These are phyloP conservation scores for Nitzschia sp. DNA, from an alignment of 108 stramenopile genomes.

Conservation along the genomic window DNA sequence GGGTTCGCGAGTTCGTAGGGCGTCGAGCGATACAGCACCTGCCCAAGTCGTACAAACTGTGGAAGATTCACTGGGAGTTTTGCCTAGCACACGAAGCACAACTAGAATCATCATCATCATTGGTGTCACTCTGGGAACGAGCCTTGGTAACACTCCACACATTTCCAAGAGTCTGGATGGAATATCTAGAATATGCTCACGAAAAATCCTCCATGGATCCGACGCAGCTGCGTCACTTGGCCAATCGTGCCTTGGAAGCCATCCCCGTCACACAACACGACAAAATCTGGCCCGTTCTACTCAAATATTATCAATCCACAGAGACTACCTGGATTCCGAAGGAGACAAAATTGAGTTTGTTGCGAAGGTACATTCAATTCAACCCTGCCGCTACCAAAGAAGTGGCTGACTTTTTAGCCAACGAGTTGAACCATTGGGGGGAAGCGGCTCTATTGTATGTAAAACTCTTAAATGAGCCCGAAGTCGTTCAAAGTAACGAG, in stretches of 20 bases:
- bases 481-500: slow-evolving; percentile 65
- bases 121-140: slow-evolving; percentile 65
- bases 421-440: slow-evolving; percentile 46
- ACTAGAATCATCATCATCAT: background rate
- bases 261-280: slow-evolving; percentile 94
- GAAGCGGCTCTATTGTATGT: slow-evolving; percentile 90
- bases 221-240: slow-evolving; percentile 67
- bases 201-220: slow-evolving; percentile 25
- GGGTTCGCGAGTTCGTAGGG: slow-evolving; percentile 38
- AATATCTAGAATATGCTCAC: slow-evolving; percentile 60
- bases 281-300: slow-evolving; percentile 80
- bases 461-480: slow-evolving; percentile 80
- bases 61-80: slow-evolving; percentile 87
- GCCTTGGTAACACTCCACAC: slow-evolving; percentile 82
- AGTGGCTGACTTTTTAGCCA: slow-evolving; percentile 55
- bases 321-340: slow-evolving; percentile 29
- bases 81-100: background rate
- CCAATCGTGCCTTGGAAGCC: slow-evolving; percentile 90
- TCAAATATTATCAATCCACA: slow-evolving; percentile 32
- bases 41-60: slow-evolving; percentile 97
- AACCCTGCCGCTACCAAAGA: slow-evolving; percentile 36
- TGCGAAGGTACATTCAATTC: slow-evolving; percentile 54
- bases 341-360: slow-evolving; percentile 38
- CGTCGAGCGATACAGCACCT: slow-evolving; percentile 85
- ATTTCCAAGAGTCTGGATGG: slow-evolving; percentile 94